These are phyloP conservation scores for Colletotrichum truncatum DNA, from an alignment of 2,329 filamentous ascomycete species.

Conservation along the genomic window DNA sequence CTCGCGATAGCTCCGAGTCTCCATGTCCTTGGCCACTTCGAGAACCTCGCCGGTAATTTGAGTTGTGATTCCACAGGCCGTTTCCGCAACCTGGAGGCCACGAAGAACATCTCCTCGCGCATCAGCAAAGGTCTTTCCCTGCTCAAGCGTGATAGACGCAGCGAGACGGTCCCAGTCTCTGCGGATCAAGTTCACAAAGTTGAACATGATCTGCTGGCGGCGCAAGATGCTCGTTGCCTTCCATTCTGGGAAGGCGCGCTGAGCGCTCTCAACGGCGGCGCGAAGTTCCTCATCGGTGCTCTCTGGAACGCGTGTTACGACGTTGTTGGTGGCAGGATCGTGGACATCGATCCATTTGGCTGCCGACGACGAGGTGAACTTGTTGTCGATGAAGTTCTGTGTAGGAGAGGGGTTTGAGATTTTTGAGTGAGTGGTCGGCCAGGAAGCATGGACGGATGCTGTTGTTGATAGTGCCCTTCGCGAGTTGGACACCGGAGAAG, in stretches of 20 bases:
- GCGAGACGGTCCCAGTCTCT: constrained; percentile 79
- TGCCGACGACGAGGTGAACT: not conserved
- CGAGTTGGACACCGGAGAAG: not conserved
- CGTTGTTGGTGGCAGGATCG: not conserved
- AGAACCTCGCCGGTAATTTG: constrained; percentile 77
- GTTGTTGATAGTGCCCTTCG: not conserved
- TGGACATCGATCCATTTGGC: not conserved
- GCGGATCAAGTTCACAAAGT: constrained; percentile 73
- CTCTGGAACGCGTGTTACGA: constrained; percentile 73
- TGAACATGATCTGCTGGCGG: constrained; percentile 80
- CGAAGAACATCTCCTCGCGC: constrained; percentile 76
- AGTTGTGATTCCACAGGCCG: constrained; percentile 76
- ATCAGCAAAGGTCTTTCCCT: constrained; percentile 79
- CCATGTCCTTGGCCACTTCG: constrained; percentile 81
- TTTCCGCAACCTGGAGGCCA: constrained; percentile 78
- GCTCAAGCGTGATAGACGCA: constrained; percentile 78
- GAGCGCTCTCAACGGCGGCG: too few relatives aligned
- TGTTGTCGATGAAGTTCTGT: not conserved
- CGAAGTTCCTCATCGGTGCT: constrained; percentile 72
- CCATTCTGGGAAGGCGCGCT: constrained; percentile 76
- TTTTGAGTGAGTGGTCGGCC: too few relatives aligned
- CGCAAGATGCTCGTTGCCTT: constrained; percentile 69
- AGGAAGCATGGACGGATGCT: too few relatives aligned
- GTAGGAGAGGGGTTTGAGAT: too few relatives aligned
- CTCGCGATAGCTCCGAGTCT: constrained; percentile 76